phyloP scores from a whole-genome alignment of 2,329 filamentous ascomycete species.

The Cordyceps pruinosa region DNA sequence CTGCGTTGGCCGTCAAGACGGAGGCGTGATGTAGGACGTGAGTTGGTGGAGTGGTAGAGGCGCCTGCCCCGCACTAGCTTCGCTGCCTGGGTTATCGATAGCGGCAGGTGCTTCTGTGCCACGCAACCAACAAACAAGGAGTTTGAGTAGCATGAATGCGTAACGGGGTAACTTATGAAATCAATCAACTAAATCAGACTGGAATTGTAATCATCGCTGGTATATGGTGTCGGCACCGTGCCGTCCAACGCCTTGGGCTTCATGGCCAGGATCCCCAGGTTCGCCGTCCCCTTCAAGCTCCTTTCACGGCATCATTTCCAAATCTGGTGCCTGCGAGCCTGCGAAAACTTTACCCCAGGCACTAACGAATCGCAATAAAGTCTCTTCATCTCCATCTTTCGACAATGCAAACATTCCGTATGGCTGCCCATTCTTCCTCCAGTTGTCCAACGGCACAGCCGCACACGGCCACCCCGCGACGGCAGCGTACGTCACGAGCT shows the following conservation, averaged over 20 bases:
- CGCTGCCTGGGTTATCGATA: constrained; percentile 9
- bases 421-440: constrained; percentile 6
- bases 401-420: constrained; percentile 8
- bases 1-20: constrained; percentile 10
- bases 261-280: neutral
- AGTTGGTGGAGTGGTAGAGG: constrained; percentile 2
- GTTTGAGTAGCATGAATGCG: neutral
- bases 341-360: neutral
- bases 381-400: neutral
- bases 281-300: neutral
- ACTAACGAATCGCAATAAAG: neutral
- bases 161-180: neutral
- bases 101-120: neutral
- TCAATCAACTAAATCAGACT: neutral
- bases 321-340: neutral
- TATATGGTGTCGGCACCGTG: neutral
- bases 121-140: neutral
- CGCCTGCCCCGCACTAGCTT: constrained; percentile 20
- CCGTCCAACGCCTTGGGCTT: neutral
- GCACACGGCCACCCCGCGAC: constrained; percentile 4
- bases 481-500: neutral
- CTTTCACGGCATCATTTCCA: constrained; percentile 1
- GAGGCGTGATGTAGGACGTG: constrained; percentile 16
- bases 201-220: neutral
- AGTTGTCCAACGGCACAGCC: neutral